Percentiles rank a stretch among this genome's conserved stretches.
Conservation (phyloP, 805 yeast species). For the Wickerhamiella shivajii region DNA sequence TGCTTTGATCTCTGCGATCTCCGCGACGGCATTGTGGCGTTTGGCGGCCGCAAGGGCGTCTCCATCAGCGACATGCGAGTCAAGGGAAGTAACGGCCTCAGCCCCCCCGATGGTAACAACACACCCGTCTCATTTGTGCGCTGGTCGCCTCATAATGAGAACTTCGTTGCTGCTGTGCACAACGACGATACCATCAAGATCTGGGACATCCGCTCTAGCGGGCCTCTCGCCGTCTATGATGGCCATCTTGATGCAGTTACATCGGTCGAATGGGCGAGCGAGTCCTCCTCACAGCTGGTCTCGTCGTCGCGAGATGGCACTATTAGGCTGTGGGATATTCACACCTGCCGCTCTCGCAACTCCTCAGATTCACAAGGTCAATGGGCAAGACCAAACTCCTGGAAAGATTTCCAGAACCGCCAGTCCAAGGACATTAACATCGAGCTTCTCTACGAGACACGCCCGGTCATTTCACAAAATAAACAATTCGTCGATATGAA, state of each 20-base stretch:
- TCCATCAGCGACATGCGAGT: conserved; percentile 58
- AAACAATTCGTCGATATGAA: conserved; percentile 20
- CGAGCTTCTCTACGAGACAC: conserved; percentile 5
- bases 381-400: conserved; percentile 12
- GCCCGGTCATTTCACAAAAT: conserved; percentile 18
- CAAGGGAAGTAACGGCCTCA: conserved; percentile 30
- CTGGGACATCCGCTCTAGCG: conserved; percentile 60
- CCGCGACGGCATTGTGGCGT: conserved; percentile 40
- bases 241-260: conserved; percentile 46
- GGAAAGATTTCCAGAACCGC: conserved; percentile 22
- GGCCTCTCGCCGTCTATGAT: conserved; percentile 35
- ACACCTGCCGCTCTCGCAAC: no score
- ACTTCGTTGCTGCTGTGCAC: conserved; percentile 52
- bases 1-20: conserved; percentile 35
- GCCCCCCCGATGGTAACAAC: conserved; percentile 28
- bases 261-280: conserved; percentile 44
- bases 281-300: conserved; percentile 32
- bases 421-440: conserved; percentile 12
- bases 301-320: conserved; percentile 53
- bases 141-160: conserved; percentile 51
- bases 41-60: conserved; percentile 53
- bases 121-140: conserved; percentile 32
- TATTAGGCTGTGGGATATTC: conserved; percentile 51
- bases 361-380: no score
- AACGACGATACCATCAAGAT: conserved; percentile 36